Percentiles rank a stretch among this genome's conserved stretches.
Conservation (phyloP, 2,329 filamentous ascomycete genomes). For the Diplodia seriata region DNA sequence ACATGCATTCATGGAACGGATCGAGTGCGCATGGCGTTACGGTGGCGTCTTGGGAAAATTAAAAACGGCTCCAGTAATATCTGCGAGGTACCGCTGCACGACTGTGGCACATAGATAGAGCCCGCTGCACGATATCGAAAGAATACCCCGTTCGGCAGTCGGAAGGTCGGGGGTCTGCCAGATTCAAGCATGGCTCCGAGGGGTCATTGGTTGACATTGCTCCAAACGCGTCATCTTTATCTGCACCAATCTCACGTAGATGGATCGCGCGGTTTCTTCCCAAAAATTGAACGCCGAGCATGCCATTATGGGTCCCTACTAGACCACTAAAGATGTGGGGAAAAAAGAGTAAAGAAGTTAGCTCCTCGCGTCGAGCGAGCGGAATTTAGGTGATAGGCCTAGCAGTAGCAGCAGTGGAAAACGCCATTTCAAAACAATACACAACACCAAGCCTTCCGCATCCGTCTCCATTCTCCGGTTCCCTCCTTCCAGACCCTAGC, state of each 20-base stretch:
- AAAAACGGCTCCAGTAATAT: conserved; percentile 18
- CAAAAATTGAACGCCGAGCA: conserved; percentile 25
- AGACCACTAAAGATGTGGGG: conserved; percentile 26
- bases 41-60: conserved; percentile 22
- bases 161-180: background rate
- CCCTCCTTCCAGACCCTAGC: conserved; percentile 26
- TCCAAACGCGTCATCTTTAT: background rate
- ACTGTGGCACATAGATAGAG: conserved; percentile 13
- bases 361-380: conserved; percentile 29
- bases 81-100: conserved; percentile 11
- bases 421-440: conserved; percentile 30
- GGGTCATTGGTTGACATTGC: conserved; percentile 2
- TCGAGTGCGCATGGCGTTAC: background rate
- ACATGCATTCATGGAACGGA: background rate
- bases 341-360: conserved; percentile 28
- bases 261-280: conserved; percentile 14
- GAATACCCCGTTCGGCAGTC: background rate
- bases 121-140: conserved; percentile 26
- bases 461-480: conserved; percentile 27
- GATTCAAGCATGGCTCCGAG: conserved; percentile 15
- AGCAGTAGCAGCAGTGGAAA: conserved; percentile 29
- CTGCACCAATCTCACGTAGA: conserved; percentile 2
- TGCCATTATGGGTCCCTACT: conserved; percentile 24
- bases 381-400: conserved; percentile 31
- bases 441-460: conserved; percentile 30